phyloP scores from a whole-genome alignment of 305 asterid species.

The Withania somnifera region DNA sequence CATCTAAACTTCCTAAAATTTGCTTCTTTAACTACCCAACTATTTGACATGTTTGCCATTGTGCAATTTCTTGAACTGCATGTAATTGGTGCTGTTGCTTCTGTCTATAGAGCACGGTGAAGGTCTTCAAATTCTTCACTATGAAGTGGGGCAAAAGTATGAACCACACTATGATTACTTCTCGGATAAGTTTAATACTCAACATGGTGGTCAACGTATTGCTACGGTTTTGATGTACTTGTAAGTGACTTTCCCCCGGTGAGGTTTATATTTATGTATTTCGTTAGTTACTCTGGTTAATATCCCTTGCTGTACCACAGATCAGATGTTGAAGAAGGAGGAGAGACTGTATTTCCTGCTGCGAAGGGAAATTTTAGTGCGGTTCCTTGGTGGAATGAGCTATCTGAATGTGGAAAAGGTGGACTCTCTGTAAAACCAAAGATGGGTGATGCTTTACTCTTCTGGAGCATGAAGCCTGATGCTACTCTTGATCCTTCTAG shows the following conservation, averaged over 20 bases:
- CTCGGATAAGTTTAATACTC: constrained; percentile 69
- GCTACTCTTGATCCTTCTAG: constrained; percentile 84
- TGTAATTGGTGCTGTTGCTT: constrained; percentile 9
- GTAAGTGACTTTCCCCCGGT: constrained; percentile 43
- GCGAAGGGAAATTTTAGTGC: constrained; percentile 75
- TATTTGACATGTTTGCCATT: background rate
- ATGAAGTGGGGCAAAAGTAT: constrained; percentile 91
- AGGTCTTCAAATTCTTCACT: constrained; percentile 92
- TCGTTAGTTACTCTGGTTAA: background rate
- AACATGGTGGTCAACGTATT: constrained; percentile 91
- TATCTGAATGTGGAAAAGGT: constrained; percentile 85
- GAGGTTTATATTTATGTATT: background rate
- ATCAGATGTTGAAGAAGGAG: constrained; percentile 98
- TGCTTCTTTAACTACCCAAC: background rate
- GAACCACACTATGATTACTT: constrained; percentile 96
- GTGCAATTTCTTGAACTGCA: background rate
- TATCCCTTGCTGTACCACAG: constrained; percentile 29
- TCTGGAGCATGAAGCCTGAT: constrained; percentile 98
- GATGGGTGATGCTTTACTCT: constrained; percentile 94
- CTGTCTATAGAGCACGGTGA: constrained; percentile 65
- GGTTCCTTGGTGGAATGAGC: constrained; percentile 93
- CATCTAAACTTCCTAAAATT: background rate
- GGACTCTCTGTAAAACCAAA: constrained; percentile 91
- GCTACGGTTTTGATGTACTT: constrained; percentile 97
- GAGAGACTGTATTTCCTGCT: constrained; percentile 93